Evolutionary conservation across 2,329 filamentous ascomycete genomes (phyloP).

Genomic region (Ramularia endophylla): DNA sequence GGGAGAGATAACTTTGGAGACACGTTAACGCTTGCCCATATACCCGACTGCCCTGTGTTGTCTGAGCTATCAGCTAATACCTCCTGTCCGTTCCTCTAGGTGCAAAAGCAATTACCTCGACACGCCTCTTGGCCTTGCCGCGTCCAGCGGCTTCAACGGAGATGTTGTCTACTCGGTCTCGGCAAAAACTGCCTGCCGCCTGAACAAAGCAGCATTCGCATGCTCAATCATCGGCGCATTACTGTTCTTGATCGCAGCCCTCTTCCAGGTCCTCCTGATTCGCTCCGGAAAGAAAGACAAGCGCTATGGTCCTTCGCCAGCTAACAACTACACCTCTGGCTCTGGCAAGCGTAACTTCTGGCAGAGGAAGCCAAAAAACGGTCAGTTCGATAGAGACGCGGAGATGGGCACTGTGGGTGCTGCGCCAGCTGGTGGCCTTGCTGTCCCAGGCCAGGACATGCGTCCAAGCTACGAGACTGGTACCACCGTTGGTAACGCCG

Average conservation of each 20-base stretch:
- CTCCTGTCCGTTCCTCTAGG: too few relatives aligned
- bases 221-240: constrained; percentile 72
- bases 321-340: constrained; percentile 63
- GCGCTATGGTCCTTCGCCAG: constrained; percentile 60
- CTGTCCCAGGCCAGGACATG: constrained; percentile 29
- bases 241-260: constrained; percentile 68
- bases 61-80: too few relatives aligned
- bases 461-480: constrained; percentile 46
- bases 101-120: constrained; percentile 57
- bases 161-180: constrained; percentile 40
- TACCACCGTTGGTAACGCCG: constrained; percentile 39
- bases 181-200: constrained; percentile 59
- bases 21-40: too few relatives aligned
- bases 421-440: constrained; percentile 25
- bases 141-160: constrained; percentile 42
- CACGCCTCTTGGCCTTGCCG: constrained; percentile 63
- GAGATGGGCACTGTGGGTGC: constrained; percentile 41
- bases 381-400: constrained; percentile 32
- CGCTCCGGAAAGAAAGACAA: constrained; percentile 70
- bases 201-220: constrained; percentile 72
- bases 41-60: too few relatives aligned
- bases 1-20: too few relatives aligned
- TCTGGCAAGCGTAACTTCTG: constrained; percentile 38
- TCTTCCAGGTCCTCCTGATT: constrained; percentile 62
- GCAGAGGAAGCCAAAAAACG: constrained; percentile 32